Percentiles rank a stretch among this genome's conserved stretches.
phyloP scores from a whole-genome alignment of 177 flowering plant species.

The Vitis hybrid region DNA sequence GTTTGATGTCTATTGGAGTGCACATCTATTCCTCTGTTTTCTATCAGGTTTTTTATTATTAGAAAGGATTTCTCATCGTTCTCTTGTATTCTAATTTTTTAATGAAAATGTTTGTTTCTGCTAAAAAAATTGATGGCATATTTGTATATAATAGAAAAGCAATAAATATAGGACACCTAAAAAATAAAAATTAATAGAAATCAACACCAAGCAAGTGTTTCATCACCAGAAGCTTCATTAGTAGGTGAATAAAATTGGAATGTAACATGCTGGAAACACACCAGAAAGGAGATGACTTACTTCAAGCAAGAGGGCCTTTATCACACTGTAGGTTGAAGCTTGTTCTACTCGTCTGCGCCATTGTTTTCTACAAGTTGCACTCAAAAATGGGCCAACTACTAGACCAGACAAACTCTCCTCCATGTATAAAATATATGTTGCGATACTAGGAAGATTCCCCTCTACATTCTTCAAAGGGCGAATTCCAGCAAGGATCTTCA shows the following conservation, averaged over 20 bases:
- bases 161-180: background rate
- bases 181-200: background rate
- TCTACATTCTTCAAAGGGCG: slow-evolving; percentile 52
- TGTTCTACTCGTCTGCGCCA: slow-evolving; percentile 73
- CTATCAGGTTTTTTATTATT: too few species aligned
- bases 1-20: too few species aligned
- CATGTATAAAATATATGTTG: slow-evolving; percentile 62
- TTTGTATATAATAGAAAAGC: background rate
- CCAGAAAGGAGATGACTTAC: slow-evolving; percentile 37
- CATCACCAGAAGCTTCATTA: background rate
- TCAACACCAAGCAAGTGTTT: background rate
- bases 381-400: slow-evolving; percentile 59
- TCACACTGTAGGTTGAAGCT: slow-evolving; percentile 46
- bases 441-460: slow-evolving; percentile 62
- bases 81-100: too few species aligned
- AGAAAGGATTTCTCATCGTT: too few species aligned
- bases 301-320: slow-evolving; percentile 69
- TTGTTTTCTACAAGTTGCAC: slow-evolving; percentile 43
- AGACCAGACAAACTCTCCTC: slow-evolving; percentile 80
- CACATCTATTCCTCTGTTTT: too few species aligned
- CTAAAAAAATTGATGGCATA: background rate
- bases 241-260: background rate
- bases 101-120: too few species aligned
- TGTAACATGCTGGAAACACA: background rate
- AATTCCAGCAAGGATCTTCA: slow-evolving; percentile 45